Conservation (phyloP, 1,284 basidiomycete species). For the Ustilago tritici region DNA sequence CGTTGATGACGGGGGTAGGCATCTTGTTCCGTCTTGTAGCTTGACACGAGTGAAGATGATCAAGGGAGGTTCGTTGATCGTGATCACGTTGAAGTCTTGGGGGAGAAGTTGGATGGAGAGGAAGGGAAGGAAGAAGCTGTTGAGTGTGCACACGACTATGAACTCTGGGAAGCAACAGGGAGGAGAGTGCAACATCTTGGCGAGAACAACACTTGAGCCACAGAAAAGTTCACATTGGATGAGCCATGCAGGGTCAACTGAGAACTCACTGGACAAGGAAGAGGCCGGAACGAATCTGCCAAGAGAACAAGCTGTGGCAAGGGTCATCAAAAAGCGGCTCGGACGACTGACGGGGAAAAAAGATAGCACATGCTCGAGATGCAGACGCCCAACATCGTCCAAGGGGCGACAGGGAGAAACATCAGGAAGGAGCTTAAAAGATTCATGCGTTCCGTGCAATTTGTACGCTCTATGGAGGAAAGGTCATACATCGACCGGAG, state of each 20-base stretch:
- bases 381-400: conserved; percentile 3
- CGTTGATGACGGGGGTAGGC: conserved; percentile 18
- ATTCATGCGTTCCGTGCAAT: background rate
- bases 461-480: conserved; percentile 6
- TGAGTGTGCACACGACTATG: background rate
- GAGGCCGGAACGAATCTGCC: background rate
- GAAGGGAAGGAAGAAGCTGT: background rate
- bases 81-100: background rate
- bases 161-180: background rate
- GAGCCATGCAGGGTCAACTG: conserved; percentile 6
- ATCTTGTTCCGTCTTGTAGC: conserved; percentile 4
- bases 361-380: conserved; percentile 15
- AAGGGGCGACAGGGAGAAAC: background rate
- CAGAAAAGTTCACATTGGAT: conserved; percentile 9
- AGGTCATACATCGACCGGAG: conserved; percentile 4
- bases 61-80: background rate
- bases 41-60: conserved; percentile 2
- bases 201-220: conserved; percentile 23
- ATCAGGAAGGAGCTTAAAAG: conserved; percentile 1
- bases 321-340: conserved; percentile 6
- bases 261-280: background rate
- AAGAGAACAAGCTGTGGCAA: background rate
- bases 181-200: background rate
- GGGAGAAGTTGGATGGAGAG: background rate
- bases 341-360: background rate